Percentiles rank a stretch among this genome's conserved stretches.
These are phyloP conservation scores for Arctium minus DNA, from an alignment of 129 eudicot genomes.

Conservation along the genomic window DNA sequence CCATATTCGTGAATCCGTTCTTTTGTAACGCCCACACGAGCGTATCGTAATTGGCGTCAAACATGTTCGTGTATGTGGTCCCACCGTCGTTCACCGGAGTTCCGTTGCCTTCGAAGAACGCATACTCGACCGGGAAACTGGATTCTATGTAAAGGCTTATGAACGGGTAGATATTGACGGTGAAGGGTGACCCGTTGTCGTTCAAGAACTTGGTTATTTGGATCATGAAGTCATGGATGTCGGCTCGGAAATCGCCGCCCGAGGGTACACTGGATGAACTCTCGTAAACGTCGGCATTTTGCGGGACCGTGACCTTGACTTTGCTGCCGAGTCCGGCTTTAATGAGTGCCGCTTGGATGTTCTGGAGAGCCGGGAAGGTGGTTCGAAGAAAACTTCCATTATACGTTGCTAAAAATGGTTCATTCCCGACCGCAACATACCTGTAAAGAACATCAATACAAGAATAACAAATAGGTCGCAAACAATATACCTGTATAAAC, in stretches of 20 bases:
- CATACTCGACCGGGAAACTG: conserved; percentile 53
- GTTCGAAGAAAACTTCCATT: conserved; percentile 56
- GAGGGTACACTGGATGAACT: conserved; percentile 37
- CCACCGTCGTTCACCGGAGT: conserved; percentile 46
- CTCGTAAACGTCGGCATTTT: conserved; percentile 54
- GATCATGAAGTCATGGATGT: conserved; percentile 45
- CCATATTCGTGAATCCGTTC: conserved; percentile 46
- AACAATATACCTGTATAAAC: not conserved
- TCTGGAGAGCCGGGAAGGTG: conserved; percentile 59
- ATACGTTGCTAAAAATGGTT: conserved; percentile 56
- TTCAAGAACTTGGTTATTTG: conserved; percentile 46
- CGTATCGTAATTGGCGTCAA: conserved; percentile 65
- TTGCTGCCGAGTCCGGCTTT: conserved; percentile 38
- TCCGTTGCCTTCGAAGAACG: conserved; percentile 54
- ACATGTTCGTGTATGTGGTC: conserved; percentile 49
- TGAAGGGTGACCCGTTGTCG: conserved; percentile 42
- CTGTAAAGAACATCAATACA: conserved; percentile 14
- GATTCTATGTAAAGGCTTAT: conserved; percentile 51
- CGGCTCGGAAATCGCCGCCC: conserved; percentile 55
- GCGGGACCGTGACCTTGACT: conserved; percentile 50
- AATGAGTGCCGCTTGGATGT: conserved; percentile 48
- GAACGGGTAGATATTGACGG: conserved; percentile 59
- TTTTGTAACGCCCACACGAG: conserved; percentile 64
- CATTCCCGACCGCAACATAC: conserved; percentile 70
- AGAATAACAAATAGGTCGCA: not conserved